phyloP scores from a whole-genome alignment of 1,284 basidiomycete species.

The Anthracocystis walkeri region DNA sequence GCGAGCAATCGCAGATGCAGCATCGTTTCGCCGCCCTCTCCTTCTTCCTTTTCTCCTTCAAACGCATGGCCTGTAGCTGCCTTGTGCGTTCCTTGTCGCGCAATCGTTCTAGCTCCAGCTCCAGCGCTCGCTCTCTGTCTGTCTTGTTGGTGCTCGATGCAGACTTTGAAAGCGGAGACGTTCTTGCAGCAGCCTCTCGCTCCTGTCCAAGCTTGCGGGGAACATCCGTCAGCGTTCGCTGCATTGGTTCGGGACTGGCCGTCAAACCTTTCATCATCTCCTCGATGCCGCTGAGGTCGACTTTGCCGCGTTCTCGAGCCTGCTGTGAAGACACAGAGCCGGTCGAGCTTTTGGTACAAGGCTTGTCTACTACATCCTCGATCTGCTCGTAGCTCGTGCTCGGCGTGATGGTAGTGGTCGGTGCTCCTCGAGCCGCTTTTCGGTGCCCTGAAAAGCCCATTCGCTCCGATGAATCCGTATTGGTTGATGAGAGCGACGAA shows the following conservation, averaged over 20 bases:
- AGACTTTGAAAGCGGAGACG: conserved; percentile 8
- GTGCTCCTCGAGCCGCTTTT: background rate
- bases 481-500: conserved; percentile 38
- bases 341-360: background rate
- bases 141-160: conserved; percentile 14
- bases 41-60: conserved; percentile 36
- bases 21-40: conserved; percentile 45
- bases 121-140: conserved; percentile 29
- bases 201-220: background rate
- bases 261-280: conserved; percentile 54
- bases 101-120: conserved; percentile 37
- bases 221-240: conserved; percentile 16
- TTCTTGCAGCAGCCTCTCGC: background rate
- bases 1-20: conserved; percentile 54
- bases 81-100: conserved; percentile 36
- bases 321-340: conserved; percentile 4
- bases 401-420: conserved; percentile 41
- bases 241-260: conserved; percentile 26
- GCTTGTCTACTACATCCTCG: conserved; percentile 9
- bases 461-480: conserved; percentile 20
- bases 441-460: conserved; percentile 5
- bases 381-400: conserved; percentile 55
- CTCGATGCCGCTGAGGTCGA: conserved; percentile 54
- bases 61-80: conserved; percentile 33
- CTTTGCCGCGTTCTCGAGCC: conserved; percentile 13